Evolutionary conservation across 305 asterid species (phyloP).

Genomic region (Plantago rigida): DNA sequence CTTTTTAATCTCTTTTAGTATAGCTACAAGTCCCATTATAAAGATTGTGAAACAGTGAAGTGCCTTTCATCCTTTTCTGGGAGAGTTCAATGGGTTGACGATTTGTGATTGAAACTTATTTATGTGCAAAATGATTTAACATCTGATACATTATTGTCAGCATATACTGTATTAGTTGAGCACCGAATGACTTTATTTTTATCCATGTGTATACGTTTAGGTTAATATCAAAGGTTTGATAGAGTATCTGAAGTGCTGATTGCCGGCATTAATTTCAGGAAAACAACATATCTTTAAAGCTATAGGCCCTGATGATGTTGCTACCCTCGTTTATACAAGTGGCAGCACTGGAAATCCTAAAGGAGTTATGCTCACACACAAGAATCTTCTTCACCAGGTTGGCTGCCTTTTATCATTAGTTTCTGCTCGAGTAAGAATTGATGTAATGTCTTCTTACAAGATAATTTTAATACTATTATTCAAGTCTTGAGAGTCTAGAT

Average conservation of each 20-base stretch:
- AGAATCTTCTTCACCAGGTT: constrained; percentile 92
- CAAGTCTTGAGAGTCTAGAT: background rate
- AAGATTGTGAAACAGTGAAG: background rate
- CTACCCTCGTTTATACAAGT: constrained; percentile 85
- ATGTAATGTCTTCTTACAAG: constrained; percentile 5
- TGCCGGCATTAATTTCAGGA: constrained; percentile 38
- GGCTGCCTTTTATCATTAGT: constrained; percentile 20
- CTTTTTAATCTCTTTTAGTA: background rate
- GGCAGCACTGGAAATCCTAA: constrained; percentile 97
- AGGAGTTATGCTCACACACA: constrained; percentile 97
- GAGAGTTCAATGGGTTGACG: background rate
- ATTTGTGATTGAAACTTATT: background rate
- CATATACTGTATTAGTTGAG: background rate
- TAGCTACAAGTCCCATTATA: background rate
- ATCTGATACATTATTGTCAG: constrained; percentile 7
- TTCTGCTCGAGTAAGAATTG: constrained; percentile 1
- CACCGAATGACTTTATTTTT: background rate
- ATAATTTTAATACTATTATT: background rate
- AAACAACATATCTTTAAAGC: constrained; percentile 50
- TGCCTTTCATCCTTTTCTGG: background rate
- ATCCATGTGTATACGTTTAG: background rate
- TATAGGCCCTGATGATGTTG: constrained; percentile 66
- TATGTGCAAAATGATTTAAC: constrained; percentile 8
- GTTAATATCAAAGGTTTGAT: background rate
- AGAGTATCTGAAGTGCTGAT: constrained; percentile 22